A percentile compares a stretch with the other conserved stretches of the same genome.
phyloP scores from a whole-genome alignment of 805 yeast genomes.

The Starmerella floricola region DNA sequence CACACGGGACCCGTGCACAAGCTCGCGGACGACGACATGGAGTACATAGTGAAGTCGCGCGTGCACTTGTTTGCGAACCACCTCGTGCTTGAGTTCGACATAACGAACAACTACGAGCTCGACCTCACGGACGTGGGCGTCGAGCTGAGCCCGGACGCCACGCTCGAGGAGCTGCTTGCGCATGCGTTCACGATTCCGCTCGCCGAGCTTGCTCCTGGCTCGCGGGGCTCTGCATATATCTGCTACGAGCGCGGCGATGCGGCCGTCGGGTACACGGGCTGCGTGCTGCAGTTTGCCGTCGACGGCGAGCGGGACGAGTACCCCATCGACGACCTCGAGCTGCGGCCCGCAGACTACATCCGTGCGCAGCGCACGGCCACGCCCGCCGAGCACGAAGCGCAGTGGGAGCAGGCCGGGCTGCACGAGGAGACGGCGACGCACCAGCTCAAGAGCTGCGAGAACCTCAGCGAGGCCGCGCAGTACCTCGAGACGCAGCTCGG shows the following conservation, averaged over 20 bases:
- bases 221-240: slow-evolving; percentile 65
- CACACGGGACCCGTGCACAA: slow-evolving; percentile 47
- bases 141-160: slow-evolving; percentile 27
- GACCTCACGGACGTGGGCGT: slow-evolving; percentile 64
- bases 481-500: slow-evolving; percentile 43
- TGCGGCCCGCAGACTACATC: slow-evolving; percentile 72
- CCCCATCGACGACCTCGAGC: slow-evolving; percentile 66
- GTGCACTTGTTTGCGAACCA: slow-evolving; percentile 69
- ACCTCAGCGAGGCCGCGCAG: slow-evolving; percentile 45
- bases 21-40: slow-evolving; percentile 85
- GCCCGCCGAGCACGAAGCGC: slow-evolving; percentile 27
- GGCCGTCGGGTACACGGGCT: slow-evolving; percentile 41
- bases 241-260: slow-evolving; percentile 46
- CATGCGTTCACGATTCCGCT: slow-evolving; percentile 63
- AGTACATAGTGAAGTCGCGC: slow-evolving; percentile 72
- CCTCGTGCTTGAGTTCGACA: slow-evolving; percentile 67
- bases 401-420: slow-evolving; percentile 2
- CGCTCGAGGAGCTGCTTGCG: slow-evolving; percentile 40
- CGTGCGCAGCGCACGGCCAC: slow-evolving; percentile 59
- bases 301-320: slow-evolving; percentile 92
- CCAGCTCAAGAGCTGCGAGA: slow-evolving; percentile 41
- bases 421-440: slow-evolving; percentile 53
- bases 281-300: slow-evolving; percentile 58
- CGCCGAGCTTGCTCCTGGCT: slow-evolving; percentile 57
- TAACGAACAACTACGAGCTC: slow-evolving; percentile 75